These are phyloP conservation scores for Volutella citrinella DNA, from an alignment of 2,329 filamentous ascomycete genomes.

Conservation along the genomic window DNA sequence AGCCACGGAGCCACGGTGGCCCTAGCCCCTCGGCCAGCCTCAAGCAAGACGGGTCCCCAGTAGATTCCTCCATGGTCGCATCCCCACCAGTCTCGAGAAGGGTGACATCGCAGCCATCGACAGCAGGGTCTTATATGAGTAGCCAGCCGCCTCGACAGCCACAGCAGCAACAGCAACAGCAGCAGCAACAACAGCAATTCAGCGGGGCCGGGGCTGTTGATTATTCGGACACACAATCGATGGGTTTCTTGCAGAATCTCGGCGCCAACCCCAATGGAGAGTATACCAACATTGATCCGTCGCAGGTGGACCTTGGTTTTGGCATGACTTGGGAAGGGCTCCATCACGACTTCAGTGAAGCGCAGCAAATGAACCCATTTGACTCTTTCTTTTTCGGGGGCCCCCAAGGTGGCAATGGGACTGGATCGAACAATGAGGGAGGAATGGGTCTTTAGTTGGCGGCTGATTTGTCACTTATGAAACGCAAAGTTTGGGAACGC, in stretches of 20 bases:
- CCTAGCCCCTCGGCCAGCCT: conserved; percentile 27
- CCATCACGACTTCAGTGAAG: conserved; percentile 60
- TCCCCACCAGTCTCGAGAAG: conserved; percentile 41
- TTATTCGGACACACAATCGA: conserved; percentile 47
- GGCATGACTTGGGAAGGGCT: conserved; percentile 63
- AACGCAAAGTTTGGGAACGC: conserved; percentile 12
- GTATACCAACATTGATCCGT: conserved; percentile 36
- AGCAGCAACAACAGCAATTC: conserved; percentile 26
- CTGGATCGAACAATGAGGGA: conserved; percentile 16
- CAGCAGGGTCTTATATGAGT: conserved; percentile 28
- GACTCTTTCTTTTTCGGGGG: conserved; percentile 72
- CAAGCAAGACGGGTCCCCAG: conserved; percentile 28
- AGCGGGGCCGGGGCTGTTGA: conserved; percentile 33
- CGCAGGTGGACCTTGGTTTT: conserved; percentile 62
- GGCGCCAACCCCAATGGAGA: conserved; percentile 31
- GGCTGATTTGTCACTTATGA: conserved; percentile 3
- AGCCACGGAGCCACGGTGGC: conserved; percentile 24
- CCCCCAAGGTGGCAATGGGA: conserved; percentile 34
- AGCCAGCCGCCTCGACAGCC: conserved; percentile 20
- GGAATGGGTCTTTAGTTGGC: conserved; percentile 25
- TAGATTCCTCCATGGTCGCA: conserved; percentile 43
- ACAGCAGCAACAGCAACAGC: conserved; percentile 30
- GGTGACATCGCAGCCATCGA: conserved; percentile 32
- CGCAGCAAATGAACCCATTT: conserved; percentile 63
- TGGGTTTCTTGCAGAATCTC: conserved; percentile 54